Conservation (phyloP, 129 eudicot species). For the Tagetes erecta region DNA sequence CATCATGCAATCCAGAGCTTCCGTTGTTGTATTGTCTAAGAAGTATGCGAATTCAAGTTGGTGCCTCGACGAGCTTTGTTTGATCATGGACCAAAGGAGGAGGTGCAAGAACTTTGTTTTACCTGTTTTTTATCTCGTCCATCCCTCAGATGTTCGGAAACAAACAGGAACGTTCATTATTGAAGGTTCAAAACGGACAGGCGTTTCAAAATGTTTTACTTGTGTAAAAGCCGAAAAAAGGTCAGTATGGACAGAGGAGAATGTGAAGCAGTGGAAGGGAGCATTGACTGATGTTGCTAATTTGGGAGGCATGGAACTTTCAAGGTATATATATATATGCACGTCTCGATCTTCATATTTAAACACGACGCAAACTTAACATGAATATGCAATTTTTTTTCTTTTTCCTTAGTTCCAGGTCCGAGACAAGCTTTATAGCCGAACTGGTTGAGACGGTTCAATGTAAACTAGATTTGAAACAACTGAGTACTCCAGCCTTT, state of each 20-base stretch:
- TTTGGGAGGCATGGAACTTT: no score
- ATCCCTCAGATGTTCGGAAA: constrained; percentile 18
- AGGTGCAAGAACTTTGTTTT: not conserved
- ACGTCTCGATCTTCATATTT: no score
- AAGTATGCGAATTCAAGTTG: not conserved
- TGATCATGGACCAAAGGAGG: constrained; percentile 18
- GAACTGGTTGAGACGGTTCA: constrained; percentile 6
- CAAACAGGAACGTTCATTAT: not conserved
- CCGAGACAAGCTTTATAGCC: constrained; percentile 10
- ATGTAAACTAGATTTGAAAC: not conserved
- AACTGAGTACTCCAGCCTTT: not conserved
- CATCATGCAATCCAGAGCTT: not conserved
- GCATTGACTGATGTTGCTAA: no score
- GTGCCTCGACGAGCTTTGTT: constrained; percentile 21
- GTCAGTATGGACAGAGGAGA: not conserved
- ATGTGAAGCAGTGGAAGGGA: not conserved
- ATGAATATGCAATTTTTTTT: not conserved
- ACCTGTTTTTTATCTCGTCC: constrained; percentile 21
- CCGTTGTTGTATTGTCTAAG: not conserved
- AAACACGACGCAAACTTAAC: not conserved
- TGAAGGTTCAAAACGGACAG: constrained; percentile 12
- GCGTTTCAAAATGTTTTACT: not conserved
- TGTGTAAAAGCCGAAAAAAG: not conserved
- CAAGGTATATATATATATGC: no score
- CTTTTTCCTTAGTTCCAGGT: no score